Evolutionary conservation across 1,284 basidiomycete genomes (phyloP), one percentile per base, ranked within the genome.

Genomic region (Cutaneotrichosporon mucoides): DNA sequence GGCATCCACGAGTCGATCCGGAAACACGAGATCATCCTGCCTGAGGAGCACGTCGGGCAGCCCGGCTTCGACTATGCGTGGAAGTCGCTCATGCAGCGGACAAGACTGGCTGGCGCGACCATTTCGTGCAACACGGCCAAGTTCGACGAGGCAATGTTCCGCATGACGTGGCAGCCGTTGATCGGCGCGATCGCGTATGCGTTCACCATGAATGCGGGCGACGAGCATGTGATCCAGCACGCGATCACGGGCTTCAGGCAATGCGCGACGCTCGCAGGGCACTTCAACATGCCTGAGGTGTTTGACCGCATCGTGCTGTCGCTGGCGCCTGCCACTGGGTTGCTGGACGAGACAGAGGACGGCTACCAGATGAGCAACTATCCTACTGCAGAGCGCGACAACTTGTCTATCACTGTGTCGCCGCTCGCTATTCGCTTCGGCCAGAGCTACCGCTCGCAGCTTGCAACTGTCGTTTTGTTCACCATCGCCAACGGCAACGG

Each of bases 31-130:
- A 98, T 99, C 63, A 85, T 99, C 53, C 90, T 99, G 86, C 95
- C 96, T 0, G 94, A 99, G 78, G 96, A 99, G 73, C 96, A 99
- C 72, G 89, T 87, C 5, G 96, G 96, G 1, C 92, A 94, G 75
- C 84, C 96, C 42, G 96, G 96, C 1, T 99, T 99, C 73, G 96
- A 99, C 70, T 98, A 96, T 73, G 92, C 95, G 6, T 99, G 96
- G 96, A 98, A 98, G 76, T 92, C 96, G 68, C 81, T 99, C 35
- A 83, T 98, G 52, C 80, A 87, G 50, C 85, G 93, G 41, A 87
- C 93, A 47, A 84, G 89, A 45, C 85, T 87, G 65, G 85, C 90
- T 57, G 90, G 90, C 49, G 81, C 84, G 41, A 84, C 92, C 71
- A 84, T 92, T 76, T 84, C 86, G 45, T 90, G 87, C 80, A 89